Percentiles rank a stretch among this genome's conserved stretches.
These are phyloP conservation scores for Microcera coccophila DNA, from an alignment of 2,329 filamentous ascomycete species.

Conservation along the genomic window DNA sequence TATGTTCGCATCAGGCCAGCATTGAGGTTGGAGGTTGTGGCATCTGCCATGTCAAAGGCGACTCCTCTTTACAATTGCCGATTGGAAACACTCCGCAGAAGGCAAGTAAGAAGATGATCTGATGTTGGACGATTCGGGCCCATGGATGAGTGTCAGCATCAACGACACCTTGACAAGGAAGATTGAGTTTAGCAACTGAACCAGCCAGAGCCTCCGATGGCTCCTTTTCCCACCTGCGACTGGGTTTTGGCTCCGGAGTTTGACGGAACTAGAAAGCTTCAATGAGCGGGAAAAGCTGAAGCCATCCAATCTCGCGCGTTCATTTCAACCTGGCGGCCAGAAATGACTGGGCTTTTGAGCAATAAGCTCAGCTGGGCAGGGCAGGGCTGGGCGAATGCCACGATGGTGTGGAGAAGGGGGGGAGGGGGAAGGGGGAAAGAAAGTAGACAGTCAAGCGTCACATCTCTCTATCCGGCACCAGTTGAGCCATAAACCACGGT, in stretches of 20 bases:
- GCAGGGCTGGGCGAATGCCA: slow-evolving; percentile 2
- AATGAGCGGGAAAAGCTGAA: slow-evolving; percentile 2
- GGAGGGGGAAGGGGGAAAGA: not conserved
- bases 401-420: not conserved
- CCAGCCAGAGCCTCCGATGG: not conserved
- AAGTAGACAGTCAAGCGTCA: too few relatives aligned
- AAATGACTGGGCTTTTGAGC: slow-evolving; percentile 10
- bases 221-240: not conserved
- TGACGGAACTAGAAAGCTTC: slow-evolving; percentile 21
- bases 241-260: slow-evolving; percentile 12
- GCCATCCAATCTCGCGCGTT: slow-evolving; percentile 1
- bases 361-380: slow-evolving; percentile 19
- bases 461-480: not conserved
- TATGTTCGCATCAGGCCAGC: not conserved
- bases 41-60: not conserved
- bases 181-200: not conserved
- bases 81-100: not conserved
- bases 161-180: not conserved
- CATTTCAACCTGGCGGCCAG: slow-evolving; percentile 7
- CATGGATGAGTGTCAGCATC: too few relatives aligned
- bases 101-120: not conserved
- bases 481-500: not conserved
- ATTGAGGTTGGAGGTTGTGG: not conserved
- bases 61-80: not conserved
- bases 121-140: not conserved